phyloP scores from a whole-genome alignment of 768 basidiomycete species.

The Trametes coccinea region DNA sequence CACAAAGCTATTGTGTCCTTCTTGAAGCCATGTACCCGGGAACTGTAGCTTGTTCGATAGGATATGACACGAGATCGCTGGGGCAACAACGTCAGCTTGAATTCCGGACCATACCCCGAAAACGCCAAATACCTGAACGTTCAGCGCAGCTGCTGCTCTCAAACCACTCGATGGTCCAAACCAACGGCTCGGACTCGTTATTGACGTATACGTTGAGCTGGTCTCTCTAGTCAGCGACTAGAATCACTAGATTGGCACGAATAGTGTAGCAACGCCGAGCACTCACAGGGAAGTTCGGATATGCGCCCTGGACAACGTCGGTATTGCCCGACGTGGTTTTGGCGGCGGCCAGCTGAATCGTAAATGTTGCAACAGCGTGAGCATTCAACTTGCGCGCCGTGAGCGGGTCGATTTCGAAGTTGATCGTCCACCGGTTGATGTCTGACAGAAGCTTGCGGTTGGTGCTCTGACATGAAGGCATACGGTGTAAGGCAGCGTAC shows the following conservation, averaged over 20 bases:
- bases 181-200: conserved; percentile 5
- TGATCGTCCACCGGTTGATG: conserved; percentile 30
- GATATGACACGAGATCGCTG: conserved; percentile 31
- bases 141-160: conserved; percentile 33
- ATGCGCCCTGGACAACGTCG: conserved; percentile 18
- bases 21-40: conserved; percentile 25
- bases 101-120: not conserved
- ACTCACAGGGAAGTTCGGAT: conserved; percentile 22
- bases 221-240: not conserved
- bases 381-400: conserved; percentile 9
- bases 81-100: not conserved
- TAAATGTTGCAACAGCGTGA: conserved; percentile 26
- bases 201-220: conserved; percentile 25
- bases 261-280: not conserved
- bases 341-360: conserved; percentile 31
- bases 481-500: conserved; percentile 3
- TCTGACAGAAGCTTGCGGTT: not conserved
- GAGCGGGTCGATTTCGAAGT: conserved; percentile 24
- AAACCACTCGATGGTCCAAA: conserved; percentile 22
- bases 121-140: conserved; percentile 25
- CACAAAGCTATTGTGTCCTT: conserved; percentile 27
- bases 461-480: too few species aligned
- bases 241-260: not conserved
- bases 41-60: conserved; percentile 27
- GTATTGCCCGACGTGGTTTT: conserved; percentile 33